Percentiles rank a stretch among this genome's conserved stretches.
These are phyloP conservation scores for Boletus tomentosulus DNA, from an alignment of 768 basidiomycete genomes.

Conservation along the genomic window DNA sequence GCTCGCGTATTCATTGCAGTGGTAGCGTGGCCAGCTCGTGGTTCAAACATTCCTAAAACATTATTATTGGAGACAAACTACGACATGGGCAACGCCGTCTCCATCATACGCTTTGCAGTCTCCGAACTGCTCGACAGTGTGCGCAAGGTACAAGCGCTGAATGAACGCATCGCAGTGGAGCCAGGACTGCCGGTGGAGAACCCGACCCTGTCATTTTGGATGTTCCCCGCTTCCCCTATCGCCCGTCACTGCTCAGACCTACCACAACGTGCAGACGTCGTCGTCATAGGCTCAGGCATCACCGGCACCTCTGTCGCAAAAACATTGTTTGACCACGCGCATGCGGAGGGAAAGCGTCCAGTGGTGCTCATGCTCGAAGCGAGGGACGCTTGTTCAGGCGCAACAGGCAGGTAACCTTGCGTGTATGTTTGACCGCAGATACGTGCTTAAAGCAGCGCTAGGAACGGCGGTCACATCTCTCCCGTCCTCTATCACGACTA, in stretches of 20 bases:
- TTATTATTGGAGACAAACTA: not conserved
- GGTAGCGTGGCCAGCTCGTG: not conserved
- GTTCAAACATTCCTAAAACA: not conserved
- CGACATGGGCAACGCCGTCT: conserved; percentile 27
- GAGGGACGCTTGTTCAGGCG: conserved; percentile 69
- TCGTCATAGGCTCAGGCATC: conserved; percentile 76
- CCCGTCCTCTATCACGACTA: conserved; percentile 62
- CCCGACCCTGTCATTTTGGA: conserved; percentile 63
- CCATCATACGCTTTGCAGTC: conserved; percentile 17
- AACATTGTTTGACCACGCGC: conserved; percentile 41
- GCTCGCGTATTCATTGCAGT: not conserved
- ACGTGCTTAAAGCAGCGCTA: not conserved
- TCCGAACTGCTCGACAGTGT: conserved; percentile 17
- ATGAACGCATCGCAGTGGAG: conserved; percentile 31
- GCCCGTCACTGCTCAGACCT: conserved; percentile 33
- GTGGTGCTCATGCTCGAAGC: conserved; percentile 78
- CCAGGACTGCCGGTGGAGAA: conserved; percentile 59
- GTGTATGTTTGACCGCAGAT: not conserved
- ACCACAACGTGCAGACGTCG: conserved; percentile 51
- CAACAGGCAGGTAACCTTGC: conserved; percentile 60
- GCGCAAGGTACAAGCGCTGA: conserved; percentile 24
- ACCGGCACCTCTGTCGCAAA: conserved; percentile 62
- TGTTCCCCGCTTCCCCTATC: conserved; percentile 47
- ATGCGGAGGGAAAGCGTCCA: conserved; percentile 25
- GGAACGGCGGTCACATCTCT: conserved; percentile 70